Base-by-base conservation (phyloP, 192 early-diverging fungal genomes). In the Paraglomus brasilianum region DNA sequence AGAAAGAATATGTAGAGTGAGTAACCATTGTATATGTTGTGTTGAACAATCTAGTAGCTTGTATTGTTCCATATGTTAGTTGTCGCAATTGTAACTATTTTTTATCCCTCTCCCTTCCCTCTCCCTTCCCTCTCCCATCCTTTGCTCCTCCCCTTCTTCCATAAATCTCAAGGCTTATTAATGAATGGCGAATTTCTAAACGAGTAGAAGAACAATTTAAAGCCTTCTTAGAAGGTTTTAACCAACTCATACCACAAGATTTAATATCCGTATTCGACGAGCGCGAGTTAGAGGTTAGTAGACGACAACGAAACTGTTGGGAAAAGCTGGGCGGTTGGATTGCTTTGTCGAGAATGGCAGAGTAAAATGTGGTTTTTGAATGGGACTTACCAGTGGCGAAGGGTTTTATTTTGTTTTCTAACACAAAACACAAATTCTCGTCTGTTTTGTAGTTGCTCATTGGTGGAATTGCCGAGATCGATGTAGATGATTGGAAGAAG, bases 401-500 rank as follows among this genome's bases (percentile, higher is more conserved):
- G n/a, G n/a, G n/a, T n/a, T n/a, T 8, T 47, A 47, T 10, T 47
- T 47, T 10, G 8, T 47, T 10, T 47, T 10, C 47, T 15, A 48
- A 15, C 47, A 48, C 4, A n/a, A n/a, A n/a, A n/a, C n/a, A n/a
- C n/a, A n/a, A n/a, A 15, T 48, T 10, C 19, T 8, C 30, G 24
- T 69, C 44, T 58, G 38, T 47, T 50, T 45, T 47, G 19, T 39
- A 69, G 89, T 81, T 98, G 49, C 83, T 98, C 36, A 96, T 98
- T 81, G 94, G 96, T 22, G 96, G 96, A 63, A 88, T 98, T 71
- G 91, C 91, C 39, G 95, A 98, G 66, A 93, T 98, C 66, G 95
- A 98, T 79, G 82, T 95, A 6, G 95, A 96, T 47, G 96, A 98
- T 80, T 98, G 96, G 96, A 95, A 93, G 85, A 98, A 97, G 81